Evolutionary conservation across 2,329 filamentous ascomycete genomes (phyloP), one percentile per base, ranked within the genome.

Genomic region (Aspergillus fructus): DNA sequence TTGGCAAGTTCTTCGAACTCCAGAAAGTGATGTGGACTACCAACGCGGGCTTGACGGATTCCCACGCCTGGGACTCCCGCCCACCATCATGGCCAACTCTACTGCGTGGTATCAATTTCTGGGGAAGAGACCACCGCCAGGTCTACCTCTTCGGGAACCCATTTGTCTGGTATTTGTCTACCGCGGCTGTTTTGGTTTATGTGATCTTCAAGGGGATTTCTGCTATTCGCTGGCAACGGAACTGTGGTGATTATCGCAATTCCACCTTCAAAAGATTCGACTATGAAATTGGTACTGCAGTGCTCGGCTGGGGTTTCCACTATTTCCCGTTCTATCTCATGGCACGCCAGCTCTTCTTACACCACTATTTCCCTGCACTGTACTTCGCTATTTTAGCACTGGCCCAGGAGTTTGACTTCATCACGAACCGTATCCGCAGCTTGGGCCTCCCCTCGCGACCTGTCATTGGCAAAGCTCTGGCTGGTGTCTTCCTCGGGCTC

Each of bases 241-340:
- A 87, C 74, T 97, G 82, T 82, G 84, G 85, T 66, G 94, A 99
- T 76, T 97, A 99, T 75, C 78, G 83, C 59, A 87, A 89, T 72
- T 74, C 86, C 49, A 89, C 84, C 40, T 96, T 97, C 83, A 96
- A 96, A 80, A 91, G 94, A 56, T 99, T 97, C 74, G 94, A 97
- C 76, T 97, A 97, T 71, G 94, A 99, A 76, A 86, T 97, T 59
- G 94, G 94, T 60, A 91, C 87, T 53, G 91, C 87, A 17, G 89
- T 97, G 33, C 84, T 99, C 8, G 94, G 90, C 65, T 99, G 94
- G 94, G 91, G 90, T 48, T 89, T 99, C 75, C 94, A 99, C 78
- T 99, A 97, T 81, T 97, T 99, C 82, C 94, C 94, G 11, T 99
- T 99, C 81, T 99, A 87, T 80, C 84, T 99, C 57, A 97, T 99